Evolutionary conservation across 2,329 filamentous ascomycete species (phyloP), one percentile per base, ranked within the genome.

Genomic region (Calonectria leucothoes): DNA sequence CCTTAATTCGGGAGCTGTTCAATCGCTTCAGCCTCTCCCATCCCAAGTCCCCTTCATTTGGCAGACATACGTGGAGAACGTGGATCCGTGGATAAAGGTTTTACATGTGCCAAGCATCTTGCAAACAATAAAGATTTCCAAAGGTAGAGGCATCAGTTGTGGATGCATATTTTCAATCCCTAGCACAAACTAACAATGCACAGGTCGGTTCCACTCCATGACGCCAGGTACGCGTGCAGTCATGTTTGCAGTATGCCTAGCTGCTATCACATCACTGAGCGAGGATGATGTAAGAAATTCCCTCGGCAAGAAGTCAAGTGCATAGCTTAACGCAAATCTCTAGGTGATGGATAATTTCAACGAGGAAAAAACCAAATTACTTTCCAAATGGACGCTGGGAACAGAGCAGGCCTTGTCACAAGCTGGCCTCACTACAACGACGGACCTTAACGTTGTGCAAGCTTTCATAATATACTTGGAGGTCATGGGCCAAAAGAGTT

Each of bases 21-120:
- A 64, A n/a, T 31, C 39, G 6, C 65, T 67, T 1, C 65, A 39
- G 11, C 65, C 65, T 10, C 25, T 67, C 4, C 65, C 65, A 33
- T 67, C 65, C 14, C 65, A 67, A 20, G 49, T 67, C 8, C 65
- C 49, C 5, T 67, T 67, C 14, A 45, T 67, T 31, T 67, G 65
- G 65, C 48, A 67, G 48, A 52, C 31, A 33, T 67, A 55, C 20
- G 49, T 67, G 12, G 65, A 55, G 20, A 67, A 55, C 6, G 65
- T 67, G 15, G 49, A 67, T 55, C 48, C 48, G 31, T 67, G 23
- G 48, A 67, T 67, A 15, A 66, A 66, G 31, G 45, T 66, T 25
- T 25, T 66, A 3, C 64, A 66, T 20, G 17, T 52, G 6, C 64
- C 64, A 29, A 66, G 27, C 23, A 52, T 66, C 15, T n/a, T n/a